Percentiles rank a stretch among this genome's conserved stretches.
Evolutionary conservation across 2,329 filamentous ascomycete species (phyloP).

Genomic region (Fusarium nanum): DNA sequence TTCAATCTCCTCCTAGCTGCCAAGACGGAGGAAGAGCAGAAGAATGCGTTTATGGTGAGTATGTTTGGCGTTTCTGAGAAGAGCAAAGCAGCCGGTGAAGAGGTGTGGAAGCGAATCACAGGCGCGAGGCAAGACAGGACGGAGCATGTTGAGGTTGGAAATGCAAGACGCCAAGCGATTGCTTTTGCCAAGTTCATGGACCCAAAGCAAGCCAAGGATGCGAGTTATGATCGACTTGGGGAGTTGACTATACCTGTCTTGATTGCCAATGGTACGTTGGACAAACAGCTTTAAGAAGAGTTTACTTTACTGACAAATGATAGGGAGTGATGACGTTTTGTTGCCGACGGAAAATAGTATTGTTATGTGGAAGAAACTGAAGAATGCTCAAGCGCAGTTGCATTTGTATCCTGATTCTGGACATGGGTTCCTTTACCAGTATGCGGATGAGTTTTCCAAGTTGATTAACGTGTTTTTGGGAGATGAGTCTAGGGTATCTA

Average conservation of each 20-base stretch:
- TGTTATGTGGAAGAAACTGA: constrained; percentile 53
- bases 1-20: constrained; percentile 52
- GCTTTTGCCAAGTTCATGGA: constrained; percentile 54
- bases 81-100: constrained; percentile 50
- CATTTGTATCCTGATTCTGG: constrained; percentile 53
- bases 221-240: constrained; percentile 50
- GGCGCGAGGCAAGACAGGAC: constrained; percentile 43
- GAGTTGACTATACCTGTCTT: constrained; percentile 53
- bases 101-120: constrained; percentile 52
- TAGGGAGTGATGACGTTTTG: constrained; percentile 49
- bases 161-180: constrained; percentile 47
- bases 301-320: background rate
- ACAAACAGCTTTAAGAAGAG: background rate
- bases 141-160: constrained; percentile 44
- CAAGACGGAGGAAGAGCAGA: constrained; percentile 49
- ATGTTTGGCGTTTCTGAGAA: constrained; percentile 51
- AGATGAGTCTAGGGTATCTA: constrained; percentile 16
- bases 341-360: constrained; percentile 54
- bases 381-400: constrained; percentile 47
- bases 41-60: constrained; percentile 48
- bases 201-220: constrained; percentile 48
- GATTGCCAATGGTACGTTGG: constrained; percentile 53
- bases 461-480: constrained; percentile 51
- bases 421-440: constrained; percentile 53
- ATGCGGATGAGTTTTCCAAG: constrained; percentile 48